A percentile compares a stretch with the other conserved stretches of the same genome.
phyloP scores from a whole-genome alignment of 306 rosid species.

The Prunus campanulata region DNA sequence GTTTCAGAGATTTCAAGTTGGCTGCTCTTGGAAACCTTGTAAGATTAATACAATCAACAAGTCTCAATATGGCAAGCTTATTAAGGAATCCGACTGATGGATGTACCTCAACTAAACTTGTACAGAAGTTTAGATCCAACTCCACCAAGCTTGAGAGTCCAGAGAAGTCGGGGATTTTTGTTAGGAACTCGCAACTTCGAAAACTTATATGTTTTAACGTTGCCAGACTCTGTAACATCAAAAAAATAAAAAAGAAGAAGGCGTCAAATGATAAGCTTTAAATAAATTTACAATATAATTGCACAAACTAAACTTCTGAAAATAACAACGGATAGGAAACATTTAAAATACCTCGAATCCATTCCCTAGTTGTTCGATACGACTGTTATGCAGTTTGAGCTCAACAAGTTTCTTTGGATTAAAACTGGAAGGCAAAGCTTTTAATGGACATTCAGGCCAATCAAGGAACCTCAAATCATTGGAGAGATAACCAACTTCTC shows the following conservation, averaged over 20 bases:
- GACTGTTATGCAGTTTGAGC: conserved; percentile 24
- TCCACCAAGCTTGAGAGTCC: neutral
- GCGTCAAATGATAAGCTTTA: neutral
- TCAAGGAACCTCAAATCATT: conserved; percentile 34
- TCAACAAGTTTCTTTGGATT: conserved; percentile 24
- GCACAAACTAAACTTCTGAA: neutral
- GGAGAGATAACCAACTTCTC: conserved; percentile 26
- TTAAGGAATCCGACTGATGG: neutral
- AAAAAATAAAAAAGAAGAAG: neutral
- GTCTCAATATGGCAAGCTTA: neutral
- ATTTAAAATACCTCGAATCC: conserved; percentile 16
- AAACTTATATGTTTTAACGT: neutral
- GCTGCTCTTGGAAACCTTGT: neutral
- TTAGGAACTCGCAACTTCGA: neutral
- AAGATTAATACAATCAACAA: neutral
- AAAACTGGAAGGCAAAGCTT: conserved; percentile 29
- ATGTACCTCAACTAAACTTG: neutral
- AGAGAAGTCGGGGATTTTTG: neutral
- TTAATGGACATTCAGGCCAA: conserved; percentile 35
- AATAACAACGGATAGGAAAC: neutral
- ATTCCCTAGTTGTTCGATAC: conserved; percentile 8
- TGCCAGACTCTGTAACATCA: neutral
- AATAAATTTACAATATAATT: neutral
- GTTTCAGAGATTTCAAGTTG: neutral
- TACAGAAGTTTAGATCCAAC: neutral